Evolutionary conservation across 805 yeast species (phyloP), one percentile per base, ranked within the genome.

Genomic region (Starmerella bacillaris): DNA sequence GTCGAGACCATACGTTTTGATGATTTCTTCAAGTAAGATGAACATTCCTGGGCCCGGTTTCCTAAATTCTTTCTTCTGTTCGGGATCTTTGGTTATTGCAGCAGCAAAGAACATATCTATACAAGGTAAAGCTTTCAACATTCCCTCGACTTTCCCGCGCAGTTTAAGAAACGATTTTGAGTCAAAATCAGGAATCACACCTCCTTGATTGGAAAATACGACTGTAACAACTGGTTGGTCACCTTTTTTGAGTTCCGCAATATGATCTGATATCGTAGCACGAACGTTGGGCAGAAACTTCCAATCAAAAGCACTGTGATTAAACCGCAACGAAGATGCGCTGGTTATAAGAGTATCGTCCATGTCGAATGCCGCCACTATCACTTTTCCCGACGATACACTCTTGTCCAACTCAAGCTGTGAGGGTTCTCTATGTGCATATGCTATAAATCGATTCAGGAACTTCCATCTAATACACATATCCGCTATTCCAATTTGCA

Each of bases 181-280:
- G 9, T 65, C 66, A 4, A 35, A 36, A 9, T 41, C 31, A 5
- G 56, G 47, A 0, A 69, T 56, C 2, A 73, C 65, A 0, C 72
- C 76, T 16, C 86, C 93, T 53, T 86, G 98, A 51, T 86, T 86
- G 1, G 94, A 70, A 51, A 86, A 79, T 1, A 86, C 67, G 3
- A 75, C 84, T 3, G 83, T 45, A 1, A 65, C 41, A 11, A 37
- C 8, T 51, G 47, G 3, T 40, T 40, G 21, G 49, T 50, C 22
- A 33, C 31, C 20, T 35, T 19, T 3, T 37, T 37, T 7, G 26
- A 37, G 12, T n/a, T 30, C 29, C 8, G 11, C 33, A 17, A 42
- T 15, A 27, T n/a, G 6, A 11, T 14, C 21, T 26, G 30, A 38
- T 24, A 51, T 33, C 15, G 27, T 30, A 3, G 20, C 36, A 5